Base-by-base conservation (phyloP, 2,329 filamentous ascomycete species). In the Aspergillus latus region DNA sequence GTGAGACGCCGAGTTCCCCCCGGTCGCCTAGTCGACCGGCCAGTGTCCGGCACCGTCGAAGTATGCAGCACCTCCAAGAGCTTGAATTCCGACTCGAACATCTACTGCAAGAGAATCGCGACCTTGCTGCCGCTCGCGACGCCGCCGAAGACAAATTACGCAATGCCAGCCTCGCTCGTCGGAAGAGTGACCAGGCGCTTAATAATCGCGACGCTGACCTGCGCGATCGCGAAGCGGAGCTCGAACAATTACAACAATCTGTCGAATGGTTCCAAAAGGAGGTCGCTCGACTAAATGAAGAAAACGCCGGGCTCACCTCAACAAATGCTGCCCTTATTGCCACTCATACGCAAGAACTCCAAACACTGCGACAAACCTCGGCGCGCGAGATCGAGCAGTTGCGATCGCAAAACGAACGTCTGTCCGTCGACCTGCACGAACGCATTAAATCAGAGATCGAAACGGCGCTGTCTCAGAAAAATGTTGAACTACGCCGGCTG, bases 11-110 rank as follows among this genome's bases (percentile, higher is more conserved):
- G 45, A 75, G 84, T 70, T 96, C 92, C 72, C 92, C 93, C 69
- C 87, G 89, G 68, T 97, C 94, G 68, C 94, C 94, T 54, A 96
- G 91, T 65, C 87, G 93, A 75, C 92, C 94, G 67, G 91, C 92
- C 70, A 97, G 92, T 80, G 89, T 99, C 84, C 92, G 93, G 67
- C 92, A 93, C 72, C 90, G 93, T 71, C 94, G 96, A 76, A 97
- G 93, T 82, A 93, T 97, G 87, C 93, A 97, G 77, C 86, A 93
- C 53, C 86, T 97, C 59, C 77, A 83, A 70, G 93, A 99, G 68
- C 86, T 99, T 70, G 92, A 97, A 79, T 82, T 84, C 58, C 86
- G 84, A 68, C 83, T 99, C 66, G 91, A 97, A 65, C 88, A 93
- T 73, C 81, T 99, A 62, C 80, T 88, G 40, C 86, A 88, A 21